These are phyloP conservation scores for Saccharata proteae DNA, from an alignment of 2,329 filamentous ascomycete genomes.

Conservation along the genomic window DNA sequence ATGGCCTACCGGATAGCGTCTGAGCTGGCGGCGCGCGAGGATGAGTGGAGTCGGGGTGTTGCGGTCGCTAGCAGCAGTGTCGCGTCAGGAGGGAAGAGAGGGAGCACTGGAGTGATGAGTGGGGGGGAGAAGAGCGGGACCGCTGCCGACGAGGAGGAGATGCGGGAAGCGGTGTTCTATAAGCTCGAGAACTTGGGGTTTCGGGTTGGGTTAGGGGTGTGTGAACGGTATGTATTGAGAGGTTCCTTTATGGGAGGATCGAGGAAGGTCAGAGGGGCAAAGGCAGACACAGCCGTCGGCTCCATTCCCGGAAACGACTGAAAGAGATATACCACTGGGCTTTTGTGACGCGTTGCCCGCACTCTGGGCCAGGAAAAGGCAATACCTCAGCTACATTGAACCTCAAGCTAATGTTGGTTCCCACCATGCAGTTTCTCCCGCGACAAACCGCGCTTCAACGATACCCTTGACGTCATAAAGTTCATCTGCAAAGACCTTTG, in stretches of 20 bases:
- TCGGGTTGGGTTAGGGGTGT: constrained; percentile 80
- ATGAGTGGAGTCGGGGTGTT: constrained; percentile 17
- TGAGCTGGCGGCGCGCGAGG: constrained; percentile 48
- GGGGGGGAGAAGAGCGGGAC: constrained; percentile 10
- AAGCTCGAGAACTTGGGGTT: constrained; percentile 78
- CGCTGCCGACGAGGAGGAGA: constrained; percentile 61
- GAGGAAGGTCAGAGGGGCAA: too few relatives aligned
- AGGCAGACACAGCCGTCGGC: not conserved
- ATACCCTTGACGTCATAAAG: constrained; percentile 92
- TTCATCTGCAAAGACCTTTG: constrained; percentile 98
- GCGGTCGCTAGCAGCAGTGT: constrained; percentile 5
- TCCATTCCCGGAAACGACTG: too few relatives aligned
- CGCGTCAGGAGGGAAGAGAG: constrained; percentile 6
- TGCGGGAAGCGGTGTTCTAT: constrained; percentile 74
- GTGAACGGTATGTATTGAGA: constrained; percentile 75
- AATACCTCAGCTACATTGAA: too few relatives aligned
- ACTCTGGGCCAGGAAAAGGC: too few relatives aligned
- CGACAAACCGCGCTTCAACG: constrained; percentile 76
- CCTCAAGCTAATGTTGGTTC: too few relatives aligned
- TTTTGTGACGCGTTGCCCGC: too few relatives aligned
- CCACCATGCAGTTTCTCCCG: constrained; percentile 55
- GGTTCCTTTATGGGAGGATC: too few relatives aligned
- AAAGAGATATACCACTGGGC: too few relatives aligned
- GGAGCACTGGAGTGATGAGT: constrained; percentile 9
- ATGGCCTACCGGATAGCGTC: constrained; percentile 78